Evolutionary conservation across 805 yeast species (phyloP), one percentile per base, ranked within the genome.

Genomic region (Lachancea sp.): DNA sequence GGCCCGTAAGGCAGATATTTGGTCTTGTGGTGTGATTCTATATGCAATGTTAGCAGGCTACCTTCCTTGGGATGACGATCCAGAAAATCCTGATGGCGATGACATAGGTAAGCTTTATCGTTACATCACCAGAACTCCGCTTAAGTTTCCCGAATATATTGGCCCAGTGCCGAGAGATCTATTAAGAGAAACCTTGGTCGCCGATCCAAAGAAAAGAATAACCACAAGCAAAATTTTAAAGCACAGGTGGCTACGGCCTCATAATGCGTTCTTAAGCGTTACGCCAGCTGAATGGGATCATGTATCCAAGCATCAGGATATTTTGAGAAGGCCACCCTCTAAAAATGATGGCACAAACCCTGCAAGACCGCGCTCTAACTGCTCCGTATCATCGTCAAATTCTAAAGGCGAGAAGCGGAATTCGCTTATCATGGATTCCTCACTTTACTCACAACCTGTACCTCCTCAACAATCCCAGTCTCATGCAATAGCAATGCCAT

Each of bases 31-130:
- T 45, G 89, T 92, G 21, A 92, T 92, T 40, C 66, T 92, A 31
- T 92, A 88, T 58, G 97, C 97, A 8, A 92, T 92, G 96, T 70
- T 92, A 36, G 90, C 97, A 0, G 98, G 98, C 2, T 92, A 92
- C 62, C 71, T 92, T 45, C 98, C 98, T 1, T 92, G 87, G 69
- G 98, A 92, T 58, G 98, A 92, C 63, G 98, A 92, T 61, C 92
- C 96, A 16, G 82, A 83, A 40, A 92, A 92, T 57, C 97, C 96
- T 25, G 96, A 90, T 59, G 96, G 97, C 38, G 84, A 89, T 42
- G 94, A 92, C 63, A 90, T 92, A 56, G 85, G 89, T 17, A 80
- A 83, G 57, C 70, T 92, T 45, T 92, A 92, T 66, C 85, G 82
- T 56, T 92, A 92, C 65, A 92, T 92, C 48, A 87, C 96, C 18